phyloP scores from a whole-genome alignment of 2,329 filamentous ascomycete species.

The Fonsecaea multimorphosa region DNA sequence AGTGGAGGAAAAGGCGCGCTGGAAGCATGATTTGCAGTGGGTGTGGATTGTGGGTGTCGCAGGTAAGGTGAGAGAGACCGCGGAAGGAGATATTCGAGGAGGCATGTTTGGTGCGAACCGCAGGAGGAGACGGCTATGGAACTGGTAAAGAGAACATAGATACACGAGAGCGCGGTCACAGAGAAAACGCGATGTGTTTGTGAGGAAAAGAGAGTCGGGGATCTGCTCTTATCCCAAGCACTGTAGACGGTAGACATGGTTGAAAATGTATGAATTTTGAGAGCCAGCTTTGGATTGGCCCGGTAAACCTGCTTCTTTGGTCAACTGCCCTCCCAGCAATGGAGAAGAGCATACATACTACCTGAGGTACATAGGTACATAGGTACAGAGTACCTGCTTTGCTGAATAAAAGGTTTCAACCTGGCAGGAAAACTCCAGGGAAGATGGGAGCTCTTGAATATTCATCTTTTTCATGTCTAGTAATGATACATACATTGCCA shows the following conservation, averaged over 20 bases:
- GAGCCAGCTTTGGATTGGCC: not conserved
- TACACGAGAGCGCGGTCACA: not conserved
- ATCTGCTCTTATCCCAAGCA: not conserved
- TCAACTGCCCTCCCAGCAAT: not conserved
- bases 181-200: not conserved
- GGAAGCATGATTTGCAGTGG: conserved; percentile 39
- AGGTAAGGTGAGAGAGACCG: conserved; percentile 25
- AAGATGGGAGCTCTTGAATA: not conserved
- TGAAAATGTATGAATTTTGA: not conserved
- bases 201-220: not conserved
- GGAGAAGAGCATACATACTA: too few species aligned
- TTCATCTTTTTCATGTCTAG: not conserved
- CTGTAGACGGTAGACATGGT: not conserved
- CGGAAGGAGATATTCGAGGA: conserved; percentile 33
- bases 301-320: not conserved
- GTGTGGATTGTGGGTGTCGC: conserved; percentile 33
- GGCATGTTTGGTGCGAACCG: conserved; percentile 28
- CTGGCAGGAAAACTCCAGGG: too few species aligned
- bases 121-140: not conserved
- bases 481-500: not conserved
- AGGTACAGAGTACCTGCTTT: too few species aligned
- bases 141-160: not conserved
- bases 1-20: conserved; percentile 38
- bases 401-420: too few species aligned
- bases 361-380: too few species aligned